phyloP scores from a whole-genome alignment of 2,329 filamentous ascomycete genomes.

The Pseudohalonectria lignicola region DNA sequence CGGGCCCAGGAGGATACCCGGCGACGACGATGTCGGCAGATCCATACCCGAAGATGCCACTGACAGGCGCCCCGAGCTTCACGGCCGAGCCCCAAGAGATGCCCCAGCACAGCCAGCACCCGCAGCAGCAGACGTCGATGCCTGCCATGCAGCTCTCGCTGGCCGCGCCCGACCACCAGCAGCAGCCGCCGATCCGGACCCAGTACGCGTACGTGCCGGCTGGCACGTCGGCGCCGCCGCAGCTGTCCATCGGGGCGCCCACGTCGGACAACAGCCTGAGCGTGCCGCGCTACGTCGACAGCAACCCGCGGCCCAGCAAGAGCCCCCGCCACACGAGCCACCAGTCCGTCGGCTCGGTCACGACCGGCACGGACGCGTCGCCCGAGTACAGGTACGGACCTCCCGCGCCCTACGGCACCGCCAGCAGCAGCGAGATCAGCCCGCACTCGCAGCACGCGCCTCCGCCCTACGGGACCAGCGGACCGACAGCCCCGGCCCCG shows the following conservation, averaged over 20 bases:
- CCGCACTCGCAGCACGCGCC: slow-evolving; percentile 15
- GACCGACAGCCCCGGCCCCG: neutral
- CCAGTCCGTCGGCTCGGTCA: slow-evolving; percentile 40
- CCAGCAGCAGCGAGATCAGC: slow-evolving; percentile 22
- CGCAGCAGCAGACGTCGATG: slow-evolving; percentile 43
- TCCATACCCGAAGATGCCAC: slow-evolving; percentile 38
- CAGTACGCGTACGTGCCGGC: slow-evolving; percentile 42
- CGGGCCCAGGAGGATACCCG: slow-evolving; percentile 25
- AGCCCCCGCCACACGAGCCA: slow-evolving; percentile 43
- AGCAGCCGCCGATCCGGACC: slow-evolving; percentile 32
- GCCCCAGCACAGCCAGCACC: slow-evolving; percentile 32
- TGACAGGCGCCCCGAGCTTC: slow-evolving; percentile 35
- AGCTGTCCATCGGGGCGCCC: slow-evolving; percentile 32
- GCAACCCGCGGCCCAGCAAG: slow-evolving; percentile 42
- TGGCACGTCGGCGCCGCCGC: slow-evolving; percentile 36
- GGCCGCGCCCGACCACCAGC: slow-evolving; percentile 33
- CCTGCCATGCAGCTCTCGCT: slow-evolving; percentile 42
- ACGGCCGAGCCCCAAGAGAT: slow-evolving; percentile 41
- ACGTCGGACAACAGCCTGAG: slow-evolving; percentile 34
- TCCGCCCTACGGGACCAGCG: neutral
- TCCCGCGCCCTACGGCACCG: slow-evolving; percentile 20
- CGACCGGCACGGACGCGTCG: slow-evolving; percentile 34
- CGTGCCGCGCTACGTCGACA: slow-evolving; percentile 47
- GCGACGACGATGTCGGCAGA: slow-evolving; percentile 37
- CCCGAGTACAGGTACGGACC: slow-evolving; percentile 48